Conservation (phyloP, 164 flowering plant genomes). For the Kingdonia uniflora region DNA sequence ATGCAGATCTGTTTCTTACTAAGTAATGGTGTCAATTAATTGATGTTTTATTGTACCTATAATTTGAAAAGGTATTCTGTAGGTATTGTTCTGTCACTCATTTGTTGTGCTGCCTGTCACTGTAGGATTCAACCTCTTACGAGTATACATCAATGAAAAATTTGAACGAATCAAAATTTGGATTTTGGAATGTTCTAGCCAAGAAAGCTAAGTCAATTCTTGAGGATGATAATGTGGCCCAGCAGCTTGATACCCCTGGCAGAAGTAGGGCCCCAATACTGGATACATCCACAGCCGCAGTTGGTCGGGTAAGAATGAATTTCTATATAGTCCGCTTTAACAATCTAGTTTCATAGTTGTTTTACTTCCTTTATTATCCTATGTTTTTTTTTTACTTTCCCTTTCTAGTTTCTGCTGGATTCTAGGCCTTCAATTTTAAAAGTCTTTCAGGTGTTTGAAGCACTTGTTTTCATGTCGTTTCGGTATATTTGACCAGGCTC, state of each 20-base stretch:
- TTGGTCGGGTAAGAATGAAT: slow-evolving; percentile 34
- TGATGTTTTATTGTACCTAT: not conserved
- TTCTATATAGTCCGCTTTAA: no score
- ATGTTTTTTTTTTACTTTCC: no score
- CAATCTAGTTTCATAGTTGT: no score
- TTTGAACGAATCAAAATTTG: slow-evolving; percentile 42
- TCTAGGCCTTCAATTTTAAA: no score
- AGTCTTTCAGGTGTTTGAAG: no score
- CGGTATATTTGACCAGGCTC: no score
- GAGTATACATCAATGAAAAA: slow-evolving; percentile 42
- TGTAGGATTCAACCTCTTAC: slow-evolving; percentile 37
- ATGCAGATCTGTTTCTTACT: not conserved
- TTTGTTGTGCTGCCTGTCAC: not conserved
- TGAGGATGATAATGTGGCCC: slow-evolving; percentile 49
- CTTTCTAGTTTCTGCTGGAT: no score
- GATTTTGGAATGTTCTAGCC: slow-evolving; percentile 87
- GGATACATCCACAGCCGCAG: slow-evolving; percentile 22
- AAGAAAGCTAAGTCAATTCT: slow-evolving; percentile 83
- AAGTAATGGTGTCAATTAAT: not conserved
- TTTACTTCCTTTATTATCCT: no score
- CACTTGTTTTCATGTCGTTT: no score
- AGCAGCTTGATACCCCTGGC: slow-evolving; percentile 23
- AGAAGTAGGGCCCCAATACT: slow-evolving; percentile 17
- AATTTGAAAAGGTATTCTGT: not conserved
- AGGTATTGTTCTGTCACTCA: not conserved